These are phyloP conservation scores for Pinus albicaulis DNA, from an alignment of 75 land plant genomes.

Conservation along the genomic window DNA sequence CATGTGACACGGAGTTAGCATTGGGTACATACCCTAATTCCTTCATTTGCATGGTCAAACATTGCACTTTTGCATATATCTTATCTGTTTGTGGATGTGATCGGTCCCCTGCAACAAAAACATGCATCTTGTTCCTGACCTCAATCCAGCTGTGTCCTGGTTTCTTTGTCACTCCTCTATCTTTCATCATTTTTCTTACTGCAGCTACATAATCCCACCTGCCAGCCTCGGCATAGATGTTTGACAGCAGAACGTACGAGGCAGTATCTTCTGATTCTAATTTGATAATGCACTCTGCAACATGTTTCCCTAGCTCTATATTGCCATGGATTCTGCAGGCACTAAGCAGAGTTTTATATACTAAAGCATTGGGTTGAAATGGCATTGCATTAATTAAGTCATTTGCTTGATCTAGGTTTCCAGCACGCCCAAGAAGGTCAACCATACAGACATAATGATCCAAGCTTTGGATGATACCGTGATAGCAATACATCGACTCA, in stretches of 20 bases:
- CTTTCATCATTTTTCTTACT: constrained; percentile 41
- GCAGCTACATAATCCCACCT: constrained; percentile 31
- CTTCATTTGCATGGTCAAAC: constrained; percentile 29
- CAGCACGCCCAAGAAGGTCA: constrained; percentile 65
- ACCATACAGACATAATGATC: constrained; percentile 54
- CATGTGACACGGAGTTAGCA: no score
- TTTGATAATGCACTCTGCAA: constrained; percentile 38
- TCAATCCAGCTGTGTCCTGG: constrained; percentile 60
- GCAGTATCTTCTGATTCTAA: constrained; percentile 41
- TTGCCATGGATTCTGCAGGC: constrained; percentile 41
- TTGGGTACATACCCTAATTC: constrained; percentile 1
- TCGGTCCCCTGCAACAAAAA: constrained; percentile 45
- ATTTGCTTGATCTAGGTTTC: constrained; percentile 36
- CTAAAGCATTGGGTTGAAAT: constrained; percentile 32
- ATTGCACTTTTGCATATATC: constrained; percentile 11
- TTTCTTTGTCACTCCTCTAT: constrained; percentile 28
- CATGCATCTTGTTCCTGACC: constrained; percentile 25
- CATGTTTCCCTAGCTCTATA: constrained; percentile 37
- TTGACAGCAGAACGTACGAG: constrained; percentile 49
- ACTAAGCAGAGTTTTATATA: constrained; percentile 52
- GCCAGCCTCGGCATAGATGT: constrained; percentile 38
- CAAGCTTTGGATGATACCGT: constrained; percentile 35
- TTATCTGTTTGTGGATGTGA: constrained; percentile 18
- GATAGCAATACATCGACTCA: constrained; percentile 27
- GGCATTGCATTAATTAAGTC: constrained; percentile 50